These are phyloP conservation scores for Dactylis glomerata DNA, from an alignment of 176 grass and related monocot species.

Conservation along the genomic window DNA sequence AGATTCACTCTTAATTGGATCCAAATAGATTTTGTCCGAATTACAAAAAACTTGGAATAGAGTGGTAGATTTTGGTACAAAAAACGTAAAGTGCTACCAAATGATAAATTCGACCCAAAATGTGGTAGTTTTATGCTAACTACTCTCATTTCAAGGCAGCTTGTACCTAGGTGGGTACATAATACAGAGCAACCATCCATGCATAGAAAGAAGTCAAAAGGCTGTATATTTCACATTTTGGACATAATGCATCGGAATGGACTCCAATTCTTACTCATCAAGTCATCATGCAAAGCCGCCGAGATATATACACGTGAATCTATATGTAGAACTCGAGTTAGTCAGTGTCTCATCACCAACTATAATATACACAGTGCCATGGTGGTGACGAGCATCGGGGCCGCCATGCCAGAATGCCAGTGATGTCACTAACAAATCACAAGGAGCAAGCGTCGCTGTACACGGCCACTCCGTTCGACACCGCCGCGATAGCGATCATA, in stretches of 20 bases:
- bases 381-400: not conserved
- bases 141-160: not conserved
- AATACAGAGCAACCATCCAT: not conserved
- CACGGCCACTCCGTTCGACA: conserved; percentile 75
- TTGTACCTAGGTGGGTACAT: not conserved
- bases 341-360: not conserved
- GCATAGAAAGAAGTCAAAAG: not conserved
- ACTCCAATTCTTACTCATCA: not conserved
- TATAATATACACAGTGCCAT: not conserved
- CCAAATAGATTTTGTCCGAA: no score
- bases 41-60: no score
- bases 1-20: no score
- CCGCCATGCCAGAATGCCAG: not conserved
- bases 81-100: no score
- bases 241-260: not conserved
- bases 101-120: no score
- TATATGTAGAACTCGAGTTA: not conserved
- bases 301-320: not conserved
- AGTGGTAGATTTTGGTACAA: no score
- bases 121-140: no score
- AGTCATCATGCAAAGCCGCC: not conserved
- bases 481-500: conserved; percentile 72
- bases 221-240: not conserved
- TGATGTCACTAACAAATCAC: no score
- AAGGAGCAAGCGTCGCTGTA: conserved; percentile 69